A percentile compares a stretch with the other conserved stretches of the same genome.
These are phyloP conservation scores for Psilocybe mexicana DNA, from an alignment of 1,284 basidiomycete genomes.

Conservation along the genomic window DNA sequence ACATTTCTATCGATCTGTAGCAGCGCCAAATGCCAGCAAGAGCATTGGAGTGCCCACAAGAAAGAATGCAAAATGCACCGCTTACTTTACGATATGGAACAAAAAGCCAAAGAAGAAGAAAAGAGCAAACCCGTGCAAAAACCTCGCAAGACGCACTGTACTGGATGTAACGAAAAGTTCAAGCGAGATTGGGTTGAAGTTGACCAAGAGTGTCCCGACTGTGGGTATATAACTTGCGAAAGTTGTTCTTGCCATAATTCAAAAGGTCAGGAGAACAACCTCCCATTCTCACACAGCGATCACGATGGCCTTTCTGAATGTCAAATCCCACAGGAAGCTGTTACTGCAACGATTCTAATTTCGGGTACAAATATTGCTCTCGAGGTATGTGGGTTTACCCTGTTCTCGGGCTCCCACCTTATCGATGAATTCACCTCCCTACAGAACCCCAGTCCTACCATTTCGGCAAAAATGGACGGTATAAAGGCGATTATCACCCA, in stretches of 20 bases:
- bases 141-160: constrained; percentile 35
- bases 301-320: background rate
- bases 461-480: constrained; percentile 27
- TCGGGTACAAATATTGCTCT: constrained; percentile 36
- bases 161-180: constrained; percentile 35
- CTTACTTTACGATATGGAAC: constrained; percentile 29
- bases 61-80: constrained; percentile 36
- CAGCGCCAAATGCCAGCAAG: constrained; percentile 28
- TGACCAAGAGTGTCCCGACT: constrained; percentile 32
- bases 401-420: background rate
- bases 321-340: constrained; percentile 31
- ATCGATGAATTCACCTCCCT: background rate
- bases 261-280: constrained; percentile 25
- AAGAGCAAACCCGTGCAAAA: constrained; percentile 23
- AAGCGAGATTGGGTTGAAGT: constrained; percentile 22
- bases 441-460: constrained; percentile 31
- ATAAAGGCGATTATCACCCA: constrained; percentile 38
- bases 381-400: constrained; percentile 19
- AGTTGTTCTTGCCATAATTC: constrained; percentile 32
- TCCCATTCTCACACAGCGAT: background rate
- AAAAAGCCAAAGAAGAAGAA: constrained; percentile 25
- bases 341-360: constrained; percentile 38
- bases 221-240: constrained; percentile 38
- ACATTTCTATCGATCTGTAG: constrained; percentile 8
- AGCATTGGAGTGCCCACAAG: constrained; percentile 35